Base-by-base conservation (phyloP, 306 rosid species). In the Astragalus glycyphyllos region DNA sequence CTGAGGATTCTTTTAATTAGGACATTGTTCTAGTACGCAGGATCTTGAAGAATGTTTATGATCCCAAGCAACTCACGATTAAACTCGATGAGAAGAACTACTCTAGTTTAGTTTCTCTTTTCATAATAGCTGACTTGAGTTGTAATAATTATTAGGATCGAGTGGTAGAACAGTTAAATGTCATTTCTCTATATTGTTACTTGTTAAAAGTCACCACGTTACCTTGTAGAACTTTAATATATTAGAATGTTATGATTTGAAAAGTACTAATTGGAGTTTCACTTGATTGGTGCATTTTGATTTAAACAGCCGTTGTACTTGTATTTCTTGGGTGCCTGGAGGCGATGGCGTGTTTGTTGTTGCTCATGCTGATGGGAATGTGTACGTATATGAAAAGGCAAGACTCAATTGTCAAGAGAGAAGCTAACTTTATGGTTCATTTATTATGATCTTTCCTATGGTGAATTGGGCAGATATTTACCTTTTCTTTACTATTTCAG, bases 311-410 rank as follows among this genome's bases (percentile, higher is more conserved):
- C 97, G 99, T 11, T 95, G 99, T 80, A 88, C 93, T 32, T 80
- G 90, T 79, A 63, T 91, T 76, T 85, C 96, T 29, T 95, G 99
- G 99, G 88, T 91, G 61, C 96, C 99, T 41, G 88, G 90, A 75
- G 89, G 91, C 70, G 96, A 95, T 61, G 96, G 96, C 53, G 78
- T 90, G 80, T 95, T 95, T 71, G 89, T 89, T 79, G 97, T 91
- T 34, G 88, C 96, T 78, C 97, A 95, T 76, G 81, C 96, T 1
- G 99, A 95, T 81, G 99, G 99, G 79, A 95, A 91, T 84, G 71
- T 91, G 77, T 95, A 84, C 20, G 79, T 89, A 74, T 95, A 91
- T 74, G 96, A 91, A 76, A 95, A 95, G 96, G 99, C 82, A 84
- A 85, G 96, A 77, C 68, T 72, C 69, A n/a, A 40, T 69, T 29